phyloP scores from a whole-genome alignment of 2,329 filamentous ascomycete species.

The Albophoma yamanashiensis region DNA sequence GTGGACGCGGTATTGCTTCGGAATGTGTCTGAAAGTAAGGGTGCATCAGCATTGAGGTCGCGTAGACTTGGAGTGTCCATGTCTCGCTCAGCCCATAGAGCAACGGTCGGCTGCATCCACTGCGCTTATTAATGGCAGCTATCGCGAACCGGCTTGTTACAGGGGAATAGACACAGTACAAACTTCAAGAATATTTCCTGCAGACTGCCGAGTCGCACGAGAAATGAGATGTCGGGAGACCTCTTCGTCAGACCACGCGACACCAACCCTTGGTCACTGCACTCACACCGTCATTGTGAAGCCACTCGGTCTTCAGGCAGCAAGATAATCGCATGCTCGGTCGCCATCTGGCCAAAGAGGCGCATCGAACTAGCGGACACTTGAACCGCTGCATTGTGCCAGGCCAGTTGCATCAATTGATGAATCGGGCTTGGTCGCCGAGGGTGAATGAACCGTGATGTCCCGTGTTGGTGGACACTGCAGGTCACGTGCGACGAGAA shows the following conservation, averaged over 20 bases:
- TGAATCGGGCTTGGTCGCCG: neutral
- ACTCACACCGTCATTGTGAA: neutral
- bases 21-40: neutral
- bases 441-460: neutral
- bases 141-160: neutral
- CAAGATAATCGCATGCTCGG: neutral
- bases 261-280: neutral
- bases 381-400: neutral
- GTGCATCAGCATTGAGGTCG: neutral
- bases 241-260: neutral
- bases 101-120: neutral
- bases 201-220: neutral
- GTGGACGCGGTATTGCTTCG: neutral
- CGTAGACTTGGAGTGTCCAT: neutral
- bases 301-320: neutral
- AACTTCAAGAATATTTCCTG: neutral
- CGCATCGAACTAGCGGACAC: neutral
- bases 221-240: neutral
- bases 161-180: too few species aligned
- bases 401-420: neutral
- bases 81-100: neutral
- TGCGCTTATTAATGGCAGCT: neutral
- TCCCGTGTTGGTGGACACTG: neutral
- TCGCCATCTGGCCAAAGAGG: neutral
- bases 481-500: neutral